Conservation (phyloP, 371 early-diverging fungal species). For the Blakeslea trispora region DNA sequence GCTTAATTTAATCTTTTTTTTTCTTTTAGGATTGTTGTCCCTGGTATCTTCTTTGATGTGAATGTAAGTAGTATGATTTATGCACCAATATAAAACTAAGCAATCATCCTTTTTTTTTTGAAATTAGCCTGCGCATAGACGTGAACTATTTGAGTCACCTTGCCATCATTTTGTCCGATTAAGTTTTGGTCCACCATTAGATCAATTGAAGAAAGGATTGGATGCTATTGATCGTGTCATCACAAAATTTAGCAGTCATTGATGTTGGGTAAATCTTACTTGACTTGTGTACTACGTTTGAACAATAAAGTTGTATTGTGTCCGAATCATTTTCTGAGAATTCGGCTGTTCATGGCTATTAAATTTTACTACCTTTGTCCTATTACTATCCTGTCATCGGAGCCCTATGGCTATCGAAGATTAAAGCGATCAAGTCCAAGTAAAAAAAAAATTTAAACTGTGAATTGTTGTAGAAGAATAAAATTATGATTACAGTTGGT, state of each 20-base stretch:
- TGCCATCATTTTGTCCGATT: slow-evolving; percentile 56
- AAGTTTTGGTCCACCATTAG: slow-evolving; percentile 55
- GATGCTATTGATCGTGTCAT: slow-evolving; percentile 25
- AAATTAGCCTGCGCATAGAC: slow-evolving; percentile 52
- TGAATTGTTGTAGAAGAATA: no score
- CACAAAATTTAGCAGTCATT: slow-evolving; percentile 7
- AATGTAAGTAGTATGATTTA: slow-evolving; percentile 49
- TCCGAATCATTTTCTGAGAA: no score
- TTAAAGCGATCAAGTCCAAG: no score
- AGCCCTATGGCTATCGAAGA: no score
- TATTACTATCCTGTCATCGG: no score
- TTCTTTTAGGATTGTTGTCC: slow-evolving; percentile 40
- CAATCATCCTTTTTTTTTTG: slow-evolving; percentile 1
- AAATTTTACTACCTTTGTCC: no score
- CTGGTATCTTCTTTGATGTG: slow-evolving; percentile 58
- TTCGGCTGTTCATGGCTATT: no score
- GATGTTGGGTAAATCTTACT: not conserved
- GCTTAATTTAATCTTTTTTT: not conserved
- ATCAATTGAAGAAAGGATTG: slow-evolving; percentile 45
- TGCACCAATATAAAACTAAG: no score
- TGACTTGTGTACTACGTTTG: not conserved
- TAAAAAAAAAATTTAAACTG: no score
- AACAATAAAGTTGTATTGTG: not conserved
- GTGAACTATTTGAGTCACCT: slow-evolving; percentile 55
- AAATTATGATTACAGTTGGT: no score